Conservation (phyloP, 2,329 filamentous ascomycete genomes). For the Sarocladium brachiariae region DNA sequence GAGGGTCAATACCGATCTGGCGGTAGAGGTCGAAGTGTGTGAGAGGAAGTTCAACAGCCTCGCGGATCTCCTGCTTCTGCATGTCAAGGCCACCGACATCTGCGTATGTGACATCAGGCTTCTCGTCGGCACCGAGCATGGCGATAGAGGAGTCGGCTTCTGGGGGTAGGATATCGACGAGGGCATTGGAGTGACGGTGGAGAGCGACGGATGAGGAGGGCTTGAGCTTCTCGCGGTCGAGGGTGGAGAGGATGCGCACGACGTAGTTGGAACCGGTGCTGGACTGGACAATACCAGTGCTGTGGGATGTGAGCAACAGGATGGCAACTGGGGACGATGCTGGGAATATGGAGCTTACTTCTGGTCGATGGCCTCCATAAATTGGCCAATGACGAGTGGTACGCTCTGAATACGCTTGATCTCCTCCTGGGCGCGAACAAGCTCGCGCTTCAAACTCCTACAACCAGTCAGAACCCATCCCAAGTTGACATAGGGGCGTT, state of each 20-base stretch:
- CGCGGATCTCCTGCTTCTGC: slow-evolving; percentile 99
- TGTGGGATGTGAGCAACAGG: slow-evolving; percentile 29
- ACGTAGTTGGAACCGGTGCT: slow-evolving; percentile 99
- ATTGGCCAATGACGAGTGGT: slow-evolving; percentile 94
- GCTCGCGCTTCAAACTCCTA: slow-evolving; percentile 91
- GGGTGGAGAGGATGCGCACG: slow-evolving; percentile 93
- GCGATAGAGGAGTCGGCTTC: slow-evolving; percentile 98
- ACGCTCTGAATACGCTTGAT: slow-evolving; percentile 99
- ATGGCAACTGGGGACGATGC: neutral
- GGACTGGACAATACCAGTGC: slow-evolving; percentile 96
- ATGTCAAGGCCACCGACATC: slow-evolving; percentile 97
- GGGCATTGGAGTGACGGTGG: slow-evolving; percentile 95
- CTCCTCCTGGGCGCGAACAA: slow-evolving; percentile 95
- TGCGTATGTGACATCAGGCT: slow-evolving; percentile 95
- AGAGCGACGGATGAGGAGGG: slow-evolving; percentile 95
- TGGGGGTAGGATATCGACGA: slow-evolving; percentile 97
- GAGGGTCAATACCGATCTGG: slow-evolving; percentile 98
- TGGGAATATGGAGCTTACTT: slow-evolving; percentile 52
- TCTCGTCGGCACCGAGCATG: slow-evolving; percentile 94
- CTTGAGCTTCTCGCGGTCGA: slow-evolving; percentile 97
- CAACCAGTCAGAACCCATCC: slow-evolving; percentile 16
- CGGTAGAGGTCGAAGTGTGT: slow-evolving; percentile 99
- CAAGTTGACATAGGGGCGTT: neutral
- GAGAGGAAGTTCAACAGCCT: slow-evolving; percentile 92
- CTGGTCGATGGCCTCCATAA: slow-evolving; percentile 99